phyloP scores from a whole-genome alignment of 345 rosid genomes.

The Eutrema japonicum region DNA sequence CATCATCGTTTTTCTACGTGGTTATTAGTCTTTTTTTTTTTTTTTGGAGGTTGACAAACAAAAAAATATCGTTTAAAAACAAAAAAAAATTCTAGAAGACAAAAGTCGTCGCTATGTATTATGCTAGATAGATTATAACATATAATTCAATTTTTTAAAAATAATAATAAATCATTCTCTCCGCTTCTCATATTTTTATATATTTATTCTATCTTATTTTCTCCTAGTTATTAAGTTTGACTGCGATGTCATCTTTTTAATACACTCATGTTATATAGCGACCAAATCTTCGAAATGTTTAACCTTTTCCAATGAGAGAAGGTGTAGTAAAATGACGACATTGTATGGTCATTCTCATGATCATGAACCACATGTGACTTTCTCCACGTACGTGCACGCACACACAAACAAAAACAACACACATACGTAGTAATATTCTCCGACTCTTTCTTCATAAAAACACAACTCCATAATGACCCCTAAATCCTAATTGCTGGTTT shows the following conservation, averaged over 20 bases:
- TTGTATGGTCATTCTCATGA: constrained; percentile 31
- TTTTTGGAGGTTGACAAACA: too few species aligned
- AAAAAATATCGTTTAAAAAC: too few species aligned
- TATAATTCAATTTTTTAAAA: too few species aligned
- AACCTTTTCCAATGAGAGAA: neutral
- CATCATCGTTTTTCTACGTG: too few species aligned
- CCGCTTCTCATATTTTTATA: neutral
- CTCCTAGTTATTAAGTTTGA: neutral
- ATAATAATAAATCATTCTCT: neutral
- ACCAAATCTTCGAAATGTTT: too few species aligned
- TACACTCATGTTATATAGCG: neutral
- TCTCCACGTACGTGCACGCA: constrained; percentile 41
- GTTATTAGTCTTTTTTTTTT: too few species aligned
- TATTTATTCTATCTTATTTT: neutral
- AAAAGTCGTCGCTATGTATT: neutral
- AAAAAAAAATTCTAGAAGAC: too few species aligned
- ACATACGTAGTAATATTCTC: constrained; percentile 24
- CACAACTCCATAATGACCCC: neutral
- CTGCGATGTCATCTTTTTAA: neutral
- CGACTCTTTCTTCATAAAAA: constrained; percentile 16
- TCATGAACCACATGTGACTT: constrained; percentile 32
- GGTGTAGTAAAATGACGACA: constrained; percentile 34
- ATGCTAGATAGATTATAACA: neutral
- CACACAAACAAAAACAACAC: neutral
- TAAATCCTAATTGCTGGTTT: neutral